These are phyloP conservation scores for Bryoerythrophyllum caledonicum DNA, from an alignment of 225 moss, liverwort and hornwort genomes.

Conservation along the genomic window DNA sequence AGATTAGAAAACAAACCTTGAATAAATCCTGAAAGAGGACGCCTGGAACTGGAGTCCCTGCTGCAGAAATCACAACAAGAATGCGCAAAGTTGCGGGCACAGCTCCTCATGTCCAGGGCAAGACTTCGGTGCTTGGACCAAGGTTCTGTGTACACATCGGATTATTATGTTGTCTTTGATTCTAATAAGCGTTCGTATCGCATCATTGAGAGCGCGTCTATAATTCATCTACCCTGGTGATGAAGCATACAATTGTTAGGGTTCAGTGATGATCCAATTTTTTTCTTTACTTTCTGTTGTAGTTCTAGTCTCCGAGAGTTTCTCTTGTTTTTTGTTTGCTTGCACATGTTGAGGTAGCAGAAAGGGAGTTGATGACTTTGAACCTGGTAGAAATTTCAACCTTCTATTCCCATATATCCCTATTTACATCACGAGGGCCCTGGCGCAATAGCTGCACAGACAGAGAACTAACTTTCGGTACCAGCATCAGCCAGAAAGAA, in stretches of 20 bases:
- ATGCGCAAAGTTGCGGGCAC: constrained; percentile 45
- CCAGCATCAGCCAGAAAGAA: too few species aligned
- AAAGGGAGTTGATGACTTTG: neutral
- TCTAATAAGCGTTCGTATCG: too few species aligned
- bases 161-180: neutral
- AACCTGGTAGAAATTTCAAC: too few species aligned
- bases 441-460: too few species aligned
- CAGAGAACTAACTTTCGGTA: too few species aligned
- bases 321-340: neutral
- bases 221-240: neutral
- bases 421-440: too few species aligned
- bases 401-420: too few species aligned
- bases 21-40: constrained; percentile 54
- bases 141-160: constrained; percentile 29
- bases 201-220: neutral
- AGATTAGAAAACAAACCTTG: constrained; percentile 57
- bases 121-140: constrained; percentile 43
- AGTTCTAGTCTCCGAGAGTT: too few species aligned
- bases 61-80: constrained; percentile 56
- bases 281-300: neutral
- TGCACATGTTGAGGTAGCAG: neutral
- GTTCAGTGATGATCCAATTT: neutral
- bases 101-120: constrained; percentile 50
- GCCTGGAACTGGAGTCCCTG: constrained; percentile 49
- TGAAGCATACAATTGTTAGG: neutral